phyloP scores from a whole-genome alignment of 2,329 filamentous ascomycete genomes.

The Verticillium zaregamsianum region DNA sequence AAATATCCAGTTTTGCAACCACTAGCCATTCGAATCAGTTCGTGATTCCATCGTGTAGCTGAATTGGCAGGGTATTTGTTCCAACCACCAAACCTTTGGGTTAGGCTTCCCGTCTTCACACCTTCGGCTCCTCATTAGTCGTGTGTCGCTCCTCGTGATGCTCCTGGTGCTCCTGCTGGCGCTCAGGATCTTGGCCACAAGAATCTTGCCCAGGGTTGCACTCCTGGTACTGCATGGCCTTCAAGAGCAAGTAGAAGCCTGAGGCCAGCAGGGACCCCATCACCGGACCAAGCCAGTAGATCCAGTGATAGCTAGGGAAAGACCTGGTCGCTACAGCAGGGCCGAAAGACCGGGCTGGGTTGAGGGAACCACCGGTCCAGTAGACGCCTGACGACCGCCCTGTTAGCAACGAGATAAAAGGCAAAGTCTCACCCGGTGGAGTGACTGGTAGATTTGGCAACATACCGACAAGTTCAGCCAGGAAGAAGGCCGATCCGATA shows the following conservation, averaged over 20 bases:
- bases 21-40: no score
- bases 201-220: constrained; percentile 46
- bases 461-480: constrained; percentile 41
- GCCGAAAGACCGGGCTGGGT: constrained; percentile 47
- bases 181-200: constrained; percentile 10
- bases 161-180: neutral
- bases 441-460: neutral
- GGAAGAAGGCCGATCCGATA: constrained; percentile 68
- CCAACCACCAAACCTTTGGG: no score
- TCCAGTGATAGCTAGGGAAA: constrained; percentile 46
- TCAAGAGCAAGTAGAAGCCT: constrained; percentile 46
- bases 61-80: no score
- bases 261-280: constrained; percentile 45
- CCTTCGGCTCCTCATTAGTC: neutral
- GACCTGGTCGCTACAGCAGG: constrained; percentile 36
- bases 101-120: neutral
- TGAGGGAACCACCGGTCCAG: constrained; percentile 44
- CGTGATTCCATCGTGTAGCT: no score
- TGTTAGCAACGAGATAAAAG: no score
- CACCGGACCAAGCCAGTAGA: constrained; percentile 51
- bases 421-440: no score
- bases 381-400: constrained; percentile 28
- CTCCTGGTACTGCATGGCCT: constrained; percentile 46
- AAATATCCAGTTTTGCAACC: no score
- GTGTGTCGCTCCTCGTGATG: neutral